Conservation (phyloP, 2,329 filamentous ascomycete species). For the Tolypocladium cylindrosporum region DNA sequence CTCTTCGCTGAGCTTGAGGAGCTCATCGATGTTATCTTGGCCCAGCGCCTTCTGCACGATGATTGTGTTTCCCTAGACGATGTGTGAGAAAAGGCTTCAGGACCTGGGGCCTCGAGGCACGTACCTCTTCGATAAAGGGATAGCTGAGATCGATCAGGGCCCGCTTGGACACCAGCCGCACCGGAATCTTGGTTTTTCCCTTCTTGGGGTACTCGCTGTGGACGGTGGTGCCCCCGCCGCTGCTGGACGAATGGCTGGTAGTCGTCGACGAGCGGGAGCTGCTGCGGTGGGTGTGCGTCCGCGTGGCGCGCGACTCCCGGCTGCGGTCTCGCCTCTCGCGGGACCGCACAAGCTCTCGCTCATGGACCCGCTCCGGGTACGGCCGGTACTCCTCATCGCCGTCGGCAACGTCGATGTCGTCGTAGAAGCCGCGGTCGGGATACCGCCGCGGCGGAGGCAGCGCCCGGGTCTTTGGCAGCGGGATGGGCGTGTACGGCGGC, state of each 20-base stretch:
- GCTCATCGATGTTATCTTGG: conserved; percentile 83
- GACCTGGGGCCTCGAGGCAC: conserved; percentile 11
- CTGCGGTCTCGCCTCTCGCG: conserved; percentile 33
- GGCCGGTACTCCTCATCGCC: conserved; percentile 64
- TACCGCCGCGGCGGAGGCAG: conserved; percentile 50
- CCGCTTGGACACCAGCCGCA: conserved; percentile 66
- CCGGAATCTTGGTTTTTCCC: conserved; percentile 83
- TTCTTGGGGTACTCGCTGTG: conserved; percentile 64
- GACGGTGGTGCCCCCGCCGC: conserved; percentile 38
- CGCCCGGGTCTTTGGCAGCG: conserved; percentile 54
- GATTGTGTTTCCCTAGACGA: conserved; percentile 60
- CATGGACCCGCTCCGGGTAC: conserved; percentile 48
- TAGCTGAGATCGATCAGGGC: conserved; percentile 80
- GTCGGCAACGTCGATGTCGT: conserved; percentile 60
- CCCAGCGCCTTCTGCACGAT: conserved; percentile 77
- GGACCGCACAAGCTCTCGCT: conserved; percentile 47
- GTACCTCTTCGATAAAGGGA: conserved; percentile 76
- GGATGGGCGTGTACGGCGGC: conserved; percentile 49
- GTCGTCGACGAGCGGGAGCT: conserved; percentile 35
- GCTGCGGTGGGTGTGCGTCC: conserved; percentile 26
- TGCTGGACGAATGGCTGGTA: conserved; percentile 35
- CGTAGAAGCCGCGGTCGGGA: conserved; percentile 45
- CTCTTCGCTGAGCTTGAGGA: conserved; percentile 73
- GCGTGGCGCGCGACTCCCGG: conserved; percentile 28
- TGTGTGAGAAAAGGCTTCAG: conserved; percentile 4